phyloP scores from a whole-genome alignment of 352 stramenopile genomes.

The Phytophthora pluvialis region DNA sequence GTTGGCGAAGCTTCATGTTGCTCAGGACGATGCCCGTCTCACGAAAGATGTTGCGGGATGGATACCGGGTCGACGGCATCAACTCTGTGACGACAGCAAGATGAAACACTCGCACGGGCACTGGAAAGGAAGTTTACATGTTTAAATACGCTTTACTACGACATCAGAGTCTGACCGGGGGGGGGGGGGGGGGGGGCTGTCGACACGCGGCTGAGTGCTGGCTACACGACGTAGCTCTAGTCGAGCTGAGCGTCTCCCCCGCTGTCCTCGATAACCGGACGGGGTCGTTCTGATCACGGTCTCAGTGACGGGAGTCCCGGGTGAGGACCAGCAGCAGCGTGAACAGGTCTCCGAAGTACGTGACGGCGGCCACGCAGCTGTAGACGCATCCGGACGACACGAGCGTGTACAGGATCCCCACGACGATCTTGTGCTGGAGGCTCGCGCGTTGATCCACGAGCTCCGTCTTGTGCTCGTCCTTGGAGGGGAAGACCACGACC shows the following conservation, averaged over 20 bases:
- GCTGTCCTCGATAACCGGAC: no score
- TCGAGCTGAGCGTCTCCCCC: no score
- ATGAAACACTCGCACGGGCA: no score
- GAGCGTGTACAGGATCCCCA: conserved; percentile 18
- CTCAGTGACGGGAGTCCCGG: not conserved
- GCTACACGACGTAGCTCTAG: not conserved
- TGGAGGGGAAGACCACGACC: conserved; percentile 21
- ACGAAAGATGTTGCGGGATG: not conserved
- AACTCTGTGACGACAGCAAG: no score
- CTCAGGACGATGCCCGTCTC: not conserved
- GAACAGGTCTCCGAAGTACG: conserved; percentile 26
- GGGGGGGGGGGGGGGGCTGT: no score
- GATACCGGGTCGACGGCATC: no score
- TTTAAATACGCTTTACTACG: not conserved
- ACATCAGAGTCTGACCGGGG: no score
- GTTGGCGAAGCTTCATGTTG: not conserved
- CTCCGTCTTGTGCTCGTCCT: conserved; percentile 5
- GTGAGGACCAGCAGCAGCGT: conserved; percentile 19
- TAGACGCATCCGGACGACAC: conserved; percentile 6
- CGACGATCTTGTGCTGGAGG: conserved; percentile 7
- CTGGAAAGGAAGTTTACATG: not conserved
- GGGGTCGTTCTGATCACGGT: not conserved
- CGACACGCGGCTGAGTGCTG: no score
- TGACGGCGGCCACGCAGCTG: conserved; percentile 4
- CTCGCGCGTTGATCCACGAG: not conserved